phyloP scores from a whole-genome alignment of 805 yeast genomes.

The Isabelozyma heimii region DNA sequence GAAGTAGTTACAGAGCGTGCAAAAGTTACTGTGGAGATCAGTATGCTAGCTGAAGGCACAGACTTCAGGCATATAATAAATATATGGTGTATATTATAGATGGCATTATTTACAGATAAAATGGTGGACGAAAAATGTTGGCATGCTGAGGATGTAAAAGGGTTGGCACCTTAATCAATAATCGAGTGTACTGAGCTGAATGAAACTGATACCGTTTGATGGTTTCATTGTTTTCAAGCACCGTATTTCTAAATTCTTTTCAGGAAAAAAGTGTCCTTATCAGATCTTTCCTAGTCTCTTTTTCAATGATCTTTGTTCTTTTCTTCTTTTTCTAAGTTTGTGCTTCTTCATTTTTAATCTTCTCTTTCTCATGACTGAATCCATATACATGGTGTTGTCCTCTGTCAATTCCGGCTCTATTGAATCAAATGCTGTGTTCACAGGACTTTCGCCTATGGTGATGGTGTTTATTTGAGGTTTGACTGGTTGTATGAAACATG shows the following conservation, averaged over 20 bases:
- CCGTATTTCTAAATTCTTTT: too few relatives aligned
- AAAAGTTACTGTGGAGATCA: too few relatives aligned
- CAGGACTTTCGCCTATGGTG: background rate
- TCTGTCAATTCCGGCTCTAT: background rate
- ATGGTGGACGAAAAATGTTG: background rate
- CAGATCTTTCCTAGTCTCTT: slow-evolving; percentile 57
- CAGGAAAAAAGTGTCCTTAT: background rate
- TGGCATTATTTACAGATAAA: background rate
- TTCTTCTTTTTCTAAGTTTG: slow-evolving; percentile 95
- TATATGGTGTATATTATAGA: background rate
- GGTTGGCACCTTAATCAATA: too few relatives aligned
- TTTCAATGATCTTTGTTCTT: slow-evolving; percentile 80
- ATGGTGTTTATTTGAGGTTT: background rate
- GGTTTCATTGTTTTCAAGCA: too few relatives aligned
- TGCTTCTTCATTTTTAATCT: slow-evolving; percentile 96
- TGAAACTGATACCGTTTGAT: too few relatives aligned
- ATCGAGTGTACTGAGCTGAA: too few relatives aligned
- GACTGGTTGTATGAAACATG: background rate
- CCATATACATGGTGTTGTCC: slow-evolving; percentile 44
- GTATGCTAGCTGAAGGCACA: too few relatives aligned
- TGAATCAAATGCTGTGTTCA: background rate
- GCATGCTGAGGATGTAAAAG: too few relatives aligned
- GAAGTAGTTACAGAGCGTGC: too few relatives aligned
- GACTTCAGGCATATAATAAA: too few relatives aligned
- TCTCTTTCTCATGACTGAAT: slow-evolving; percentile 80